phyloP scores from a whole-genome alignment of 2,329 filamentous ascomycete genomes.

The Harringtonia aguacate region DNA sequence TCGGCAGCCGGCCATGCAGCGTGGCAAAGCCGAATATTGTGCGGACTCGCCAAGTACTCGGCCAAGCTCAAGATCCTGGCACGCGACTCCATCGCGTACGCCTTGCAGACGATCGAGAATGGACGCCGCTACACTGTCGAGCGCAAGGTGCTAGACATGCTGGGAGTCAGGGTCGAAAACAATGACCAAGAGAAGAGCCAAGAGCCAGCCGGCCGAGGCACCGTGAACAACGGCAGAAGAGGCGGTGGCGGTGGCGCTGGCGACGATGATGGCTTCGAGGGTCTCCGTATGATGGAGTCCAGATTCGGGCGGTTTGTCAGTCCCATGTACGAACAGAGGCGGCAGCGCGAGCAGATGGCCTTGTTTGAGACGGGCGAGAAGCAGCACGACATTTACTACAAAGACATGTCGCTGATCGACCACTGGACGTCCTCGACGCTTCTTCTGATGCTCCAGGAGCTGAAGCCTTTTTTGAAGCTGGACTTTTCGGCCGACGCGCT shows the following conservation, averaged over 20 bases:
- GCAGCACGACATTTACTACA: conserved; percentile 1
- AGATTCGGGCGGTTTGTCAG: no score
- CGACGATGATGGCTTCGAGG: no score
- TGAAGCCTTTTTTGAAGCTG: background rate
- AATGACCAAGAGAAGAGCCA: background rate
- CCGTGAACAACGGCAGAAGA: no score
- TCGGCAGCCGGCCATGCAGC: background rate
- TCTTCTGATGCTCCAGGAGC: conserved; percentile 1
- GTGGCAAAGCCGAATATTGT: conserved; percentile 1
- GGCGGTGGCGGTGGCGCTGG: no score
- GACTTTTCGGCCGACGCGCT: background rate
- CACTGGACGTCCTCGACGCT: conserved; percentile 3
- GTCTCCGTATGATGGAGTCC: no score
- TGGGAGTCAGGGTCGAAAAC: background rate
- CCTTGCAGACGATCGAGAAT: background rate
- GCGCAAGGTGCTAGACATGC: background rate
- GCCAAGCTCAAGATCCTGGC: conserved; percentile 5
- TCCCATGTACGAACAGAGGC: conserved; percentile 3
- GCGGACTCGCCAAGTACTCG: conserved; percentile 3
- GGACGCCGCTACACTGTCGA: background rate
- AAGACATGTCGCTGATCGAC: conserved; percentile 3
- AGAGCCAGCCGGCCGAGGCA: no score
- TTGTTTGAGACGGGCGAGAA: conserved; percentile 2
- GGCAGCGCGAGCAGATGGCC: conserved; percentile 1
- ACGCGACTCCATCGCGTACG: conserved; percentile 2